Evolutionary conservation across 345 rosid species (phyloP), one percentile per base, ranked within the genome.

Genomic region (Mercurialis annua): DNA sequence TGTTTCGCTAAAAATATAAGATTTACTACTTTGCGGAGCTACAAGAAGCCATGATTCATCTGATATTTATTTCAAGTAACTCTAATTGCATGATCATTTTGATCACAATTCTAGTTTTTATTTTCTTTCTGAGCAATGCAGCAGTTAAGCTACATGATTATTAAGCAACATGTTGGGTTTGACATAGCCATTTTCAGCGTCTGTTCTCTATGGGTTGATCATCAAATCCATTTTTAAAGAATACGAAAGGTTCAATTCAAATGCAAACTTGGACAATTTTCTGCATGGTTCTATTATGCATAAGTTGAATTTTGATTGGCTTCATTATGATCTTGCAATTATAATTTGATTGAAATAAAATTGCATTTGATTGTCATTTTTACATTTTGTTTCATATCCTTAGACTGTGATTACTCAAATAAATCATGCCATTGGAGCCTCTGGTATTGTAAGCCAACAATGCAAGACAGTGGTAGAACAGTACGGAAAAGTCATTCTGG

Each of bases 351-450:
- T 54, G 10, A 47, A 48, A 2, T 56, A 30, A 1, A 23, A 29
- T n/a, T 6, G 24, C 23, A 24, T 33, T 46, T 62, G 10, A 46
- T 58, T 71, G 44, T 57, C 27, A 5, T 49, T 59, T 51, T 36
- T 29, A n/a, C n/a, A 4, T 58, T 42, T 66, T 10, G 20, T 61
- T 67, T 46, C n/a, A 33, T 15, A 34, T 59, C 30, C 56, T 59
- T 73, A 70, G 79, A 46, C 79, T 53, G 68, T 75, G 31, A 65
- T 75, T 46, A 61, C 71, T 70, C 75, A 75, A 60, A 75, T 75
- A 24, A 70, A 75, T 59, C 74, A 65, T 59, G 75, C 75, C 4
- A 75, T 75, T 47, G 79, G 79, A 70, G 79, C 79, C 62, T 64
- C 75, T 7, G 79, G 79, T 31, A 46, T 70, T 59, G 44, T 61